phyloP scores from a whole-genome alignment of 768 basidiomycete genomes.

The Antrodiella citrinella region DNA sequence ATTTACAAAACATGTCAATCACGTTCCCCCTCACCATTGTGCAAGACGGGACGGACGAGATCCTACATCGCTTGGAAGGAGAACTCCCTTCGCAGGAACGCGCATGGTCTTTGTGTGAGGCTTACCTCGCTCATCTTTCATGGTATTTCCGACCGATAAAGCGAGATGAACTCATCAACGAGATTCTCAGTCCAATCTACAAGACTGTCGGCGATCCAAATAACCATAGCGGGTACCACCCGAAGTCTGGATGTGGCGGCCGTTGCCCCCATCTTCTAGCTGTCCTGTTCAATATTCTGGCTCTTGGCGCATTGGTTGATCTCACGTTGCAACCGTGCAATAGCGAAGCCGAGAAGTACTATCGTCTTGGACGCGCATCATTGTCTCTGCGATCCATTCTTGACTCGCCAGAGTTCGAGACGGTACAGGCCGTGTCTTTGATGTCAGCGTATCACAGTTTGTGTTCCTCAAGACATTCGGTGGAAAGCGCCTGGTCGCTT shows the following conservation, averaged over 20 bases:
- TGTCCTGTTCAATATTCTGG: slow-evolving; percentile 23
- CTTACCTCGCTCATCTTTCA: slow-evolving; percentile 52
- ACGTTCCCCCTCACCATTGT: no score
- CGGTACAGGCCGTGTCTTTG: slow-evolving; percentile 28
- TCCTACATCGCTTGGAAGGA: slow-evolving; percentile 18
- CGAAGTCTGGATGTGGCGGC: slow-evolving; percentile 6
- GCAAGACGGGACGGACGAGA: slow-evolving; percentile 15
- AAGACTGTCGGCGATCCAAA: slow-evolving; percentile 22
- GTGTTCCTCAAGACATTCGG: slow-evolving; percentile 22
- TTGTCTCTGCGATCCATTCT: slow-evolving; percentile 31
- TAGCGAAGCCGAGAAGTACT: slow-evolving; percentile 37
- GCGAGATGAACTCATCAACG: slow-evolving; percentile 64
- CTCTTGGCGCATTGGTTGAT: slow-evolving; percentile 24
- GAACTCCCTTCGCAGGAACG: slow-evolving; percentile 37
- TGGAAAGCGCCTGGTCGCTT: slow-evolving; percentile 24
- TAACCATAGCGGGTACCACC: slow-evolving; percentile 13
- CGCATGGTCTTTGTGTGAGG: slow-evolving; percentile 59
- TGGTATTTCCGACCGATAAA: slow-evolving; percentile 59
- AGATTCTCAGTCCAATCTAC: slow-evolving; percentile 59
- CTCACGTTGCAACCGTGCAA: slow-evolving; percentile 23
- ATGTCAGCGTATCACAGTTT: slow-evolving; percentile 32
- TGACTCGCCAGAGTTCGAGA: slow-evolving; percentile 31
- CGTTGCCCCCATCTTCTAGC: slow-evolving; percentile 25
- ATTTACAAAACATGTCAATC: no score
- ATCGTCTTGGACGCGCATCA: slow-evolving; percentile 33